Evolutionary conservation across 148 eudicot genomes (phyloP).

Genomic region (Mesembryanthemum crystallinum): DNA sequence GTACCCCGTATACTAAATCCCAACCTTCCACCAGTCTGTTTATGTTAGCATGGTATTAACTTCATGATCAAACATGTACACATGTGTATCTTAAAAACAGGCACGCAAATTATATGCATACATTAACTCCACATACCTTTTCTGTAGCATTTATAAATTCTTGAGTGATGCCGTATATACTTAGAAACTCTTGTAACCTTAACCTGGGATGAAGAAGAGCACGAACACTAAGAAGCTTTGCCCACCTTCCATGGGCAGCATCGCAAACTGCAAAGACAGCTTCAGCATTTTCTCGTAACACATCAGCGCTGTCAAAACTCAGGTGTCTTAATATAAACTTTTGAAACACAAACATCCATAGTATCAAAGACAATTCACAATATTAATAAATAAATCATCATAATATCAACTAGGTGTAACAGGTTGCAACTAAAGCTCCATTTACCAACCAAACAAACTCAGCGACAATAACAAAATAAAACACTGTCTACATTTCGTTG

Average conservation of each 20-base stretch:
- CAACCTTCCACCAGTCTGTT: constrained; percentile 99
- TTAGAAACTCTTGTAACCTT: constrained; percentile 80
- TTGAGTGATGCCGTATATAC: constrained; percentile 72
- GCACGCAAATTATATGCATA: neutral
- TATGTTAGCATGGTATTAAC: constrained; percentile 30
- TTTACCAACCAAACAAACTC: neutral
- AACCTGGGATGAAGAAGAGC: constrained; percentile 87
- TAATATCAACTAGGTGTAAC: neutral
- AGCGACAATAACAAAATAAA: neutral
- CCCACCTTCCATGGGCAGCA: constrained; percentile 99
- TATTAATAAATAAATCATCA: neutral
- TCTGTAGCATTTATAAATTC: constrained; percentile 90
- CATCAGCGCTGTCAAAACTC: constrained; percentile 76
- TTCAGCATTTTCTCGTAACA: constrained; percentile 95
- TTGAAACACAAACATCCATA: constrained; percentile 10
- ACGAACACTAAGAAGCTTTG: constrained; percentile 96
- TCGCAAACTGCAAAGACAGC: constrained; percentile 99
- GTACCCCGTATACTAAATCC: constrained; percentile 96
- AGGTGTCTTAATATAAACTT: constrained; percentile 4
- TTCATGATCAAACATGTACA: constrained; percentile 32
- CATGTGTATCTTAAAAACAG: constrained; percentile 9
- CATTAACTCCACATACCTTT: constrained; percentile 48
- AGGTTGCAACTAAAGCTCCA: neutral
- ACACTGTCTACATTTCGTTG: neutral
- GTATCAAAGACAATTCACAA: neutral